These are phyloP conservation scores for Irpex sp. DNA, from an alignment of 1,284 basidiomycete species.

Conservation along the genomic window DNA sequence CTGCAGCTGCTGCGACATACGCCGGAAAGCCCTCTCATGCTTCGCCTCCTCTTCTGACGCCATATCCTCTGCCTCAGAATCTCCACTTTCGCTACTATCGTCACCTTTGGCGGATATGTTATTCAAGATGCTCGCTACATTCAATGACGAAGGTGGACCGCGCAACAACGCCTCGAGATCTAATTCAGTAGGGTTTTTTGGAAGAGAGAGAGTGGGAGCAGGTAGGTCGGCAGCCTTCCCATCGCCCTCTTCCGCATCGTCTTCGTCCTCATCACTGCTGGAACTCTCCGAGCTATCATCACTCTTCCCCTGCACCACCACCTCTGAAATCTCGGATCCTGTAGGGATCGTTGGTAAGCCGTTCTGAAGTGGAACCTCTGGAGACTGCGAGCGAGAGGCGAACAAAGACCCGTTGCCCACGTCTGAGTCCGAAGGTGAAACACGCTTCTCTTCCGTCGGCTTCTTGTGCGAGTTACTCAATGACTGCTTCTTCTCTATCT, in stretches of 20 bases:
- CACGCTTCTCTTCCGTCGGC: background rate
- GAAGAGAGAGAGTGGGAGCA: background rate
- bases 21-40: slow-evolving; percentile 21
- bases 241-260: slow-evolving; percentile 10
- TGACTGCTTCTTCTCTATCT: slow-evolving; percentile 2
- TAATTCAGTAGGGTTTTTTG: slow-evolving; percentile 7
- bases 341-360: slow-evolving; percentile 18
- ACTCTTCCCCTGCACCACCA: slow-evolving; percentile 24
- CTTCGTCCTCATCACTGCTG: slow-evolving; percentile 16
- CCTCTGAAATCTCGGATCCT: slow-evolving; percentile 27
- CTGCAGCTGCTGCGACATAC: slow-evolving; percentile 20
- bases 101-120: slow-evolving; percentile 3
- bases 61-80: slow-evolving; percentile 16
- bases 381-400: slow-evolving; percentile 1
- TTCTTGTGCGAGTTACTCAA: background rate
- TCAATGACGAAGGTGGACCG: slow-evolving; percentile 17
- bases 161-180: slow-evolving; percentile 24
- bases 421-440: background rate
- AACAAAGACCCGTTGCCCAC: background rate
- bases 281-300: slow-evolving; percentile 28
- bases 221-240: background rate
- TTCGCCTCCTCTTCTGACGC: slow-evolving; percentile 22
- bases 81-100: slow-evolving; percentile 17
- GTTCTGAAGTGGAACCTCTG: slow-evolving; percentile 1
- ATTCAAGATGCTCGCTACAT: background rate